A percentile compares a stretch with the other conserved stretches of the same genome.
Evolutionary conservation across 495 filamentous ascomycete species (phyloP).

Genomic region (Annulohypoxylon stygium): DNA sequence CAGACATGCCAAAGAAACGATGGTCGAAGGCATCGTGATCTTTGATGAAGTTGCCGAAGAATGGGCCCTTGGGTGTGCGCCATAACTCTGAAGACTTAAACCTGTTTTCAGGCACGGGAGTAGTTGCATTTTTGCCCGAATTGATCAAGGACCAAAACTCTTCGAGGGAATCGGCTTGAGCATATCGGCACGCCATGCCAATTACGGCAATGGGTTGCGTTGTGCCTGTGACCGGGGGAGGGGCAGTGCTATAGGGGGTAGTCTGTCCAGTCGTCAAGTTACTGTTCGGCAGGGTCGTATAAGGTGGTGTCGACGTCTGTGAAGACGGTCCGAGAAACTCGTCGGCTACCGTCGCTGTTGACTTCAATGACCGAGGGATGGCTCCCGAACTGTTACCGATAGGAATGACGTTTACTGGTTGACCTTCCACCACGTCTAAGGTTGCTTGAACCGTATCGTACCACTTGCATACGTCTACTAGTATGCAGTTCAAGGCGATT

Average conservation of each 20-base stretch:
- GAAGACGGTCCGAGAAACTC: slow-evolving; percentile 2
- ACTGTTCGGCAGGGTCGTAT: slow-evolving; percentile 6
- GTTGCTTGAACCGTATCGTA: slow-evolving; percentile 23
- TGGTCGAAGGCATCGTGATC: slow-evolving; percentile 53
- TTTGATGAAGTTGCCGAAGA: slow-evolving; percentile 50
- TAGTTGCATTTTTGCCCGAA: slow-evolving; percentile 29
- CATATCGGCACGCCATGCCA: slow-evolving; percentile 34
- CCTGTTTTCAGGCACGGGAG: slow-evolving; percentile 23
- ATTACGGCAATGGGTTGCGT: slow-evolving; percentile 24
- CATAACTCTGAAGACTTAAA: slow-evolving; percentile 26
- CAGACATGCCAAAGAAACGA: slow-evolving; percentile 59
- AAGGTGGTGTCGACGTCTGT: slow-evolving; percentile 7
- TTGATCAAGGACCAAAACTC: slow-evolving; percentile 34
- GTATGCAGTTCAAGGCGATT: slow-evolving; percentile 21
- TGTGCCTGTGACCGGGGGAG: slow-evolving; percentile 3
- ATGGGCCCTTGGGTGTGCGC: slow-evolving; percentile 30
- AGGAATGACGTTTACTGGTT: slow-evolving; percentile 20
- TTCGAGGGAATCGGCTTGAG: slow-evolving; percentile 30
- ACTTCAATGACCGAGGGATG: slow-evolving; percentile 22
- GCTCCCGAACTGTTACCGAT: slow-evolving; percentile 27
- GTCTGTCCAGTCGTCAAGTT: slow-evolving; percentile 26
- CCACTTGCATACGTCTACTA: slow-evolving; percentile 23
- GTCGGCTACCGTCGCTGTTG: neutral
- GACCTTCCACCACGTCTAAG: slow-evolving; percentile 7
- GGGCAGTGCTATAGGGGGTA: slow-evolving; percentile 7